Conservation (phyloP, 108 stramenopile species). For the Aureococcus anophagefferens region DNA sequence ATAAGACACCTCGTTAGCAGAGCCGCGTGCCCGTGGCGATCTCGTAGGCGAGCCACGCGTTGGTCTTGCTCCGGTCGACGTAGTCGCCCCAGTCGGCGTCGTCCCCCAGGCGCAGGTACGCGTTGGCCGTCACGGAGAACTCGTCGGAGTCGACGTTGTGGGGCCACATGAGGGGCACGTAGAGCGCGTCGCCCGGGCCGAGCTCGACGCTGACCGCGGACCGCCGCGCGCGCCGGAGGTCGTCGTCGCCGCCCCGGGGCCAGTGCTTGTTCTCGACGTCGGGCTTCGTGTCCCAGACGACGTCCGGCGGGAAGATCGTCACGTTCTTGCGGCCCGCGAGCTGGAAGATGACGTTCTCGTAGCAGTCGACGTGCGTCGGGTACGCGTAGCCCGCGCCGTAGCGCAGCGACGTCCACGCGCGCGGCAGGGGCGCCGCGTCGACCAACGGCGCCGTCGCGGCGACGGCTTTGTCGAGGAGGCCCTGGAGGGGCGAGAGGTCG, state of each 20-base stretch:
- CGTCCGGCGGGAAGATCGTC: slow-evolving; percentile 1
- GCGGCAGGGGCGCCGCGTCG: not conserved
- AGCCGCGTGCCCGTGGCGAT: too few relatives aligned
- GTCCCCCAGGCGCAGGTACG: not conserved
- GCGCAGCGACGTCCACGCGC: slow-evolving; percentile 8
- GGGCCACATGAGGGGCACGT: slow-evolving; percentile 10
- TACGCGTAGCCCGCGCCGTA: slow-evolving; percentile 9
- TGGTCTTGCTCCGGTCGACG: not conserved
- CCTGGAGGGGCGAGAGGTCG: not conserved
- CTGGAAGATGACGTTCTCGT: slow-evolving; percentile 17
- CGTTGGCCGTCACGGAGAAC: slow-evolving; percentile 1
- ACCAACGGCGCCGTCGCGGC: too few relatives aligned
- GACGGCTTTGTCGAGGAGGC: not conserved
- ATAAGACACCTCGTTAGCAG: too few relatives aligned
- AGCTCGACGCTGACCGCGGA: not conserved
- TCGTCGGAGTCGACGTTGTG: not conserved
- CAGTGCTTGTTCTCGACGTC: slow-evolving; percentile 7
- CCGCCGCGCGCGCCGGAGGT: not conserved
- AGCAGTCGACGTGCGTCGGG: slow-evolving; percentile 21
- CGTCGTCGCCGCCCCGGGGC: not conserved
- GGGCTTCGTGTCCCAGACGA: not conserved
- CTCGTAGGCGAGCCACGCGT: not conserved
- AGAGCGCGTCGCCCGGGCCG: slow-evolving; percentile 1
- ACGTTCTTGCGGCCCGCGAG: slow-evolving; percentile 1
- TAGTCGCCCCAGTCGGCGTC: not conserved